These are phyloP conservation scores for Coccomyxa sp. DNA, from an alignment of 139 green algal genomes.

Conservation along the genomic window DNA sequence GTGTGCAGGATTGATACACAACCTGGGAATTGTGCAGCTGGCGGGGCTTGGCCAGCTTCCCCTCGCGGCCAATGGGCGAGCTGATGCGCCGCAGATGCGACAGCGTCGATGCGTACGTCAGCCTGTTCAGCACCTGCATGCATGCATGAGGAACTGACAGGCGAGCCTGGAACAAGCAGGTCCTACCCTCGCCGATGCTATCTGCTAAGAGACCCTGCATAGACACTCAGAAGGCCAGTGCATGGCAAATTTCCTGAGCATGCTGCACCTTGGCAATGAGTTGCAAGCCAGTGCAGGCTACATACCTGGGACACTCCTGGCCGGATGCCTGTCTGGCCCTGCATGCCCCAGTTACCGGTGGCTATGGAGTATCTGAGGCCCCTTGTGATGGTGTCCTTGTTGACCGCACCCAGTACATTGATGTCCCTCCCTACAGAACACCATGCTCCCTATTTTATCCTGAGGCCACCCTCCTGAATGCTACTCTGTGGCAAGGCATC, in stretches of 20 bases:
- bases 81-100: slow-evolving; percentile 96
- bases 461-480: too few relatives aligned
- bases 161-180: too few relatives aligned
- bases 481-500: too few relatives aligned
- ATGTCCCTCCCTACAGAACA: slow-evolving; percentile 70
- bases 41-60: slow-evolving; percentile 92
- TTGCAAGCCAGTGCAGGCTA: not conserved
- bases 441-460: too few relatives aligned
- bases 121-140: slow-evolving; percentile 92
- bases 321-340: slow-evolving; percentile 70
- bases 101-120: slow-evolving; percentile 94
- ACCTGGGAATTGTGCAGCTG: slow-evolving; percentile 97
- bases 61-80: slow-evolving; percentile 92
- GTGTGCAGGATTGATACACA: too few relatives aligned
- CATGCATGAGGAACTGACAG: too few relatives aligned
- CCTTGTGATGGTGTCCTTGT: slow-evolving; percentile 86
- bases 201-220: too few relatives aligned
- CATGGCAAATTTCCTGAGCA: not conserved
- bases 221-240: too few relatives aligned
- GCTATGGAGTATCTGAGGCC: slow-evolving; percentile 95
- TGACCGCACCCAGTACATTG: slow-evolving; percentile 80
- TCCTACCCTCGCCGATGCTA: too few relatives aligned
- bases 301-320: slow-evolving; percentile 80
- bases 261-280: not conserved
- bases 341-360: slow-evolving; percentile 96